Conservation (phyloP, 345 rosid species). For the Moringa oleifera region DNA sequence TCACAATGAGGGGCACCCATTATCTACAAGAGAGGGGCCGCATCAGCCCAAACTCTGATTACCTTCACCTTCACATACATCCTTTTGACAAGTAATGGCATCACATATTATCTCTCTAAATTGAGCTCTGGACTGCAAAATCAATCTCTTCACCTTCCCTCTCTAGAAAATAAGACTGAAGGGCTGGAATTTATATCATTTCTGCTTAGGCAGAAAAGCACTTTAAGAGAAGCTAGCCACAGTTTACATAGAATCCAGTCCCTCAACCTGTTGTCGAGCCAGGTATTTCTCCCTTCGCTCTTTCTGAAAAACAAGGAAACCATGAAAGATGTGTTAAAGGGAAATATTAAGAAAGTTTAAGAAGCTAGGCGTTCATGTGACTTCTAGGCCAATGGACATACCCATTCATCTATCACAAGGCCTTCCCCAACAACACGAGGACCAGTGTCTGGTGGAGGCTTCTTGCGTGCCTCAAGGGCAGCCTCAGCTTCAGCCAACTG, state of each 20-base stretch:
- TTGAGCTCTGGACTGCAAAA: background rate
- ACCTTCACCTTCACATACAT: background rate
- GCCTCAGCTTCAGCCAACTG: constrained; percentile 95
- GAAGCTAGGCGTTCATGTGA: background rate
- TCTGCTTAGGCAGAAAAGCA: background rate
- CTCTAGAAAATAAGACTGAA: constrained; percentile 8
- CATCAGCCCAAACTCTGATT: background rate
- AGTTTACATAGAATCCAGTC: constrained; percentile 24
- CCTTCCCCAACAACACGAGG: constrained; percentile 84
- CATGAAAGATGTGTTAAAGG: constrained; percentile 1
- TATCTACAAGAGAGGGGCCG: background rate
- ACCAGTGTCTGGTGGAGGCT: constrained; percentile 77
- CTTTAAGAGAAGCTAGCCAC: background rate
- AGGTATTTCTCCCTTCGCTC: constrained; percentile 94
- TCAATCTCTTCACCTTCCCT: constrained; percentile 7
- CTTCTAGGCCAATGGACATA: constrained; percentile 15
- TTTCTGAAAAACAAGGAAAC: constrained; percentile 42
- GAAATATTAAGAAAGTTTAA: background rate
- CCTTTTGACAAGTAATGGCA: constrained; percentile 12
- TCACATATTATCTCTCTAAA: background rate
- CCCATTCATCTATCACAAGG: constrained; percentile 98
- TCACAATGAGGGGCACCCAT: background rate
- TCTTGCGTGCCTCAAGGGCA: constrained; percentile 81
- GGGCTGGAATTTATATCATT: background rate
- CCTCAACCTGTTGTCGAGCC: constrained; percentile 80